Base-by-base conservation (phyloP, 495 filamentous ascomycete genomes). In the Neurospora tetrasperma region DNA sequence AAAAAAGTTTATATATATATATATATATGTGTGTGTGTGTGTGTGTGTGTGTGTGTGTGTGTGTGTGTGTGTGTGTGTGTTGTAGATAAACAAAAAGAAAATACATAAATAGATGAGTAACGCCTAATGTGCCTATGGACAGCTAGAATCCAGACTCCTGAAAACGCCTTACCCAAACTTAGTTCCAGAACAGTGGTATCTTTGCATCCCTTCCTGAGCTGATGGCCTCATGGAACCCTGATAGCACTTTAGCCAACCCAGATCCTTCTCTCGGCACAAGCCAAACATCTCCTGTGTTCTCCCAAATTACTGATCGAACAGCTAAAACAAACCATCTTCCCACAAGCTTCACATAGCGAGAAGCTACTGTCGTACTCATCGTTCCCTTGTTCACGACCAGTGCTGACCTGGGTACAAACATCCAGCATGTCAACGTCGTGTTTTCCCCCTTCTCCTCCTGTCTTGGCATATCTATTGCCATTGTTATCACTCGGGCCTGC, bases 291-390 rank as follows among this genome's bases (percentile, higher is more conserved):
- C 23, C 83, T 77, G 43, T 84, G 76, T 72, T 85, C 80, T 23
- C 83, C 83, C 0, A 86, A 75, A 66, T 83, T 83, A 72, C 81
- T 84, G 71, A 85, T 78, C 4, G 84, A 85, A 75, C 85, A 86
- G 71, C 82, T 81, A 69, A 81, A 85, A 77, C 85, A 86, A 59
- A 86, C 82, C 11, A 78, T 71, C 76, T 85, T 85, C 35, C 83
- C 76, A 68, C 85, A 86, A 3, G 78, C 81, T 2, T 73, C 76
- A 59, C 84, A 85, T 35, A 18, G 54, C 7, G 54, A 62, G 1
- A 62, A 35, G 54, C 54, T 35, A 62, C 54, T 62, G 73, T 70
- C 43, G 70, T 78, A 72, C 3, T 74, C 76, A 3, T 75, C 71
- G 14, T 42, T 74, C 72, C 20, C 8, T 69, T 69, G 42, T 82